Evolutionary conservation across 208 protist genomes (phyloP).

Genomic region (Leishmania aethiopica): DNA sequence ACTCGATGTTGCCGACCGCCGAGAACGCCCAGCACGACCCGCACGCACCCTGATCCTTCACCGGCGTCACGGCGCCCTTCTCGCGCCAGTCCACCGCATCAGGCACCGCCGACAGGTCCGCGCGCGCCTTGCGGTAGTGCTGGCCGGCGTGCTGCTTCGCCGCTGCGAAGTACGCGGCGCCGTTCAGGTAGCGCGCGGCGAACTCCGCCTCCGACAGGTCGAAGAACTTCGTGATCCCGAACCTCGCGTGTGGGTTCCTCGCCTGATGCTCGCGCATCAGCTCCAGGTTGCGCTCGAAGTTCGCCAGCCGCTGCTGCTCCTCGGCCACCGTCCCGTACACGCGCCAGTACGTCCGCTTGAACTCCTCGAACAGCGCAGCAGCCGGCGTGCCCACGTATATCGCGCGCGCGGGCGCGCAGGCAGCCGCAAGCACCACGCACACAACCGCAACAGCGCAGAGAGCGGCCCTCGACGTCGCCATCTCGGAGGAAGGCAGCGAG

Average conservation of each 20-base stretch:
- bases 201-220: conserved; percentile 70
- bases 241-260: conserved; percentile 57
- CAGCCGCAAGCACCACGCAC: conserved; percentile 28
- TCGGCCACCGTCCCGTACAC: conserved; percentile 38
- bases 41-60: conserved; percentile 95
- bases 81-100: conserved; percentile 73
- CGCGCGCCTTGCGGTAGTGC: conserved; percentile 12
- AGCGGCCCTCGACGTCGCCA: conserved; percentile 15
- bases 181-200: conserved; percentile 40
- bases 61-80: conserved; percentile 85
- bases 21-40: conserved; percentile 97
- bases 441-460: conserved; percentile 20
- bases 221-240: conserved; percentile 62
- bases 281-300: conserved; percentile 53
- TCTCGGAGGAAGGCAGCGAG: conserved; percentile 10
- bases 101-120: background rate
- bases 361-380: conserved; percentile 37
- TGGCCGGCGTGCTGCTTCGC: conserved; percentile 14
- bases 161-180: conserved; percentile 33
- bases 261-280: conserved; percentile 32
- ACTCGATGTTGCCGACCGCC: conserved; percentile 69
- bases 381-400: conserved; percentile 21
- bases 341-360: conserved; percentile 46
- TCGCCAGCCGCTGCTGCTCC: conserved; percentile 35
- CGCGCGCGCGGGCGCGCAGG: conserved; percentile 10